These are phyloP conservation scores for Macrolepiota dolichaula DNA, from an alignment of 768 basidiomycete species.

Conservation along the genomic window DNA sequence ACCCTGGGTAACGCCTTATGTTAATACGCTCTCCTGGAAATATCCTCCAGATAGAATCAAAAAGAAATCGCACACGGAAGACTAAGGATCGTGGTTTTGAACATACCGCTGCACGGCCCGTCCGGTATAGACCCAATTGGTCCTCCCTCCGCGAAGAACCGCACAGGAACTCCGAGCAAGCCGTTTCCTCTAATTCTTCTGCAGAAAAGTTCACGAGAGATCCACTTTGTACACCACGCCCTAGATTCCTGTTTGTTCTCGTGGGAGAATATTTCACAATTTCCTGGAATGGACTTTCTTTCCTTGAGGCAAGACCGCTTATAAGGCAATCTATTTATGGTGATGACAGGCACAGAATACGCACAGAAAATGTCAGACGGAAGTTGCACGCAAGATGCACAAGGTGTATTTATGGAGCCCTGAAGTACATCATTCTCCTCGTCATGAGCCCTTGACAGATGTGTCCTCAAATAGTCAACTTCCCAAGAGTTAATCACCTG, in stretches of 20 bases:
- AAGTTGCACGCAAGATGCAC: background rate
- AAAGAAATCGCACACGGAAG: no score
- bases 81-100: no score
- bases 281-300: background rate
- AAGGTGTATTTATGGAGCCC: background rate
- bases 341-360: background rate
- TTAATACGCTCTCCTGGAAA: no score
- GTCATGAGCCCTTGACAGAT: background rate
- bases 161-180: slow-evolving; percentile 6
- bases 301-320: background rate
- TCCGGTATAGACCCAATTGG: background rate
- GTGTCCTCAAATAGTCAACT: background rate
- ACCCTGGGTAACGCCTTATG: no score
- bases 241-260: slow-evolving; percentile 1
- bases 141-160: background rate
- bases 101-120: background rate
- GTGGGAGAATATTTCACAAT: slow-evolving; percentile 1
- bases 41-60: no score
- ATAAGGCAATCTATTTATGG: background rate
- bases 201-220: background rate
- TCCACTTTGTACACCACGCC: background rate
- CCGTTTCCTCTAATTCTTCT: background rate
- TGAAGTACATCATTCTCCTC: background rate
- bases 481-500: slow-evolving; percentile 8
- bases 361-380: background rate